Percentiles rank a stretch among this genome's conserved stretches.
Evolutionary conservation across 2,329 filamentous ascomycete species (phyloP).

Genomic region (Fusarium globosum): DNA sequence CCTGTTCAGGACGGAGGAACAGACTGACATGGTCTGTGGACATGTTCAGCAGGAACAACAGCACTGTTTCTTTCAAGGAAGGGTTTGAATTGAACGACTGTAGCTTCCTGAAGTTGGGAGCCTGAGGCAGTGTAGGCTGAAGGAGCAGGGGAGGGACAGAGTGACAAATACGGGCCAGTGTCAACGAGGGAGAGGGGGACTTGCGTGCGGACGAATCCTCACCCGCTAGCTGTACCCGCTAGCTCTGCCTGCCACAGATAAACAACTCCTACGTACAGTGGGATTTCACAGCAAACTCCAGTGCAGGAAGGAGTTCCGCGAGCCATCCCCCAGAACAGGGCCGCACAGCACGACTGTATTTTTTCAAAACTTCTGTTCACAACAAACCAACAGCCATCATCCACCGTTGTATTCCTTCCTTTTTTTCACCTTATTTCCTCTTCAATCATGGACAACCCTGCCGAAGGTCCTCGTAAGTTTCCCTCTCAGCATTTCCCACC

Average conservation of each 20-base stretch:
- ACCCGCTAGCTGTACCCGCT: background rate
- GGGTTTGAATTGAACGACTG: background rate
- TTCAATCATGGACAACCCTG: background rate
- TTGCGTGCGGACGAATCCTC: background rate
- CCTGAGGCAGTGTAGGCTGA: background rate
- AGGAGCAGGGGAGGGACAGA: background rate
- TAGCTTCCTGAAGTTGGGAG: background rate
- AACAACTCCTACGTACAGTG: background rate
- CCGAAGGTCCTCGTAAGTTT: background rate
- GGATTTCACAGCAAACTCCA: background rate
- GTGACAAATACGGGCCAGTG: too few relatives aligned
- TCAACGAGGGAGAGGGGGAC: background rate
- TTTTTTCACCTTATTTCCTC: too few relatives aligned
- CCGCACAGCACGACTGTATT: background rate
- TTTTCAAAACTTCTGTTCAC: background rate
- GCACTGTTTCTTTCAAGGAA: rapidly evolving
- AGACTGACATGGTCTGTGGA: background rate
- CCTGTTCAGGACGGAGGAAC: background rate
- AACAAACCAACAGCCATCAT: background rate
- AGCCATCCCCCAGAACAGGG: background rate
- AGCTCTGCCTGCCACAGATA: background rate
- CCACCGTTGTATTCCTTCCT: background rate
- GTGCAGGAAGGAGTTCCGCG: background rate
- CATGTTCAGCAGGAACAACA: background rate
- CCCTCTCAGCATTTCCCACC: rapidly evolving